phyloP scores from a whole-genome alignment of 306 rosid genomes.

The Geum urbanum region DNA sequence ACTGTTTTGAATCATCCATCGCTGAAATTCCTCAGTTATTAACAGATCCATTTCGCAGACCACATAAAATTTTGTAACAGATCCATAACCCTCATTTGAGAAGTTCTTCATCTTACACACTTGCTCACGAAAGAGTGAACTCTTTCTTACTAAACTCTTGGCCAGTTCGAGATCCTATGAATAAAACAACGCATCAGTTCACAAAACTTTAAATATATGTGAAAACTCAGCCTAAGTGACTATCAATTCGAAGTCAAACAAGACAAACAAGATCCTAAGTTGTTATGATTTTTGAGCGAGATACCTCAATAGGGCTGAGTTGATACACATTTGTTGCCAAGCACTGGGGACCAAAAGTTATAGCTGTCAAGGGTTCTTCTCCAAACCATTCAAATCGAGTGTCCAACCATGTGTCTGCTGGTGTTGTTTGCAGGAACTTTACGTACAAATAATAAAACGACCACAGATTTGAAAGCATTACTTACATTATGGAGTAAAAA shows the following conservation, averaged over 20 bases:
- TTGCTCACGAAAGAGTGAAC: constrained; percentile 42
- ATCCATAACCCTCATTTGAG: constrained; percentile 38
- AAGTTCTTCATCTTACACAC: constrained; percentile 31
- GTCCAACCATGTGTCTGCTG: constrained; percentile 38
- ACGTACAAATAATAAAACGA: neutral
- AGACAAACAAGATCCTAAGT: neutral
- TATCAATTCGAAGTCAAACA: neutral
- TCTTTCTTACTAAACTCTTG: constrained; percentile 28
- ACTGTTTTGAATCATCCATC: constrained; percentile 50
- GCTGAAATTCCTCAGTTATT: constrained; percentile 27
- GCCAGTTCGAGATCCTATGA: constrained; percentile 51
- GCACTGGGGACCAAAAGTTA: constrained; percentile 36
- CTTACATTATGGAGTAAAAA: neutral
- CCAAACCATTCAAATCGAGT: constrained; percentile 26
- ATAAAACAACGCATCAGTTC: neutral
- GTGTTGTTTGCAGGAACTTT: constrained; percentile 24
- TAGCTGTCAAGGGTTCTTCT: constrained; percentile 23
- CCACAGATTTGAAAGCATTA: neutral
- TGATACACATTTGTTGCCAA: constrained; percentile 39
- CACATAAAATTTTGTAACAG: constrained; percentile 30
- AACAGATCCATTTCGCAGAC: constrained; percentile 29
- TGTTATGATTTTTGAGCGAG: neutral
- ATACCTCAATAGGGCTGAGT: constrained; percentile 49
- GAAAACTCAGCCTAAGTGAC: neutral
- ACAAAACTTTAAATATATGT: neutral